These are phyloP conservation scores for Erythrobasidium hasegawianum DNA, from an alignment of 1,284 basidiomycete genomes.

Conservation along the genomic window DNA sequence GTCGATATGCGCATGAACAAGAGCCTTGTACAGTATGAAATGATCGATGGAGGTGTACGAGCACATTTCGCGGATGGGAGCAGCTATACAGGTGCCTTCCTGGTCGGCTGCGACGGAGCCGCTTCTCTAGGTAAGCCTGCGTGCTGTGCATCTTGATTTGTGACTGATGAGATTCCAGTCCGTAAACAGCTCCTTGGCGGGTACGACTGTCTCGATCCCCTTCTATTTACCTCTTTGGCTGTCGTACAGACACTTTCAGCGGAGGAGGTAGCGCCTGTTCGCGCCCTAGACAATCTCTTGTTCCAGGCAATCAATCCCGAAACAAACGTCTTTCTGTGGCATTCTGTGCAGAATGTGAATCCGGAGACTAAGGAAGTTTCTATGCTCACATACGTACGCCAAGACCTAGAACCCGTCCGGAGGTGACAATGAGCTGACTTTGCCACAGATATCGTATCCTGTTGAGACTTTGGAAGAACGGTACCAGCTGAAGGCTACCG, in stretches of 20 bases:
- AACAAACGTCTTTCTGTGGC: slow-evolving; percentile 23
- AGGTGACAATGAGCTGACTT: too few species aligned
- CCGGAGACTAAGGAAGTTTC: slow-evolving; percentile 17
- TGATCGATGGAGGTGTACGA: slow-evolving; percentile 16
- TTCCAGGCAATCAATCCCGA: slow-evolving; percentile 34
- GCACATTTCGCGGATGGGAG: slow-evolving; percentile 30
- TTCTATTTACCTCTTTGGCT: slow-evolving; percentile 8
- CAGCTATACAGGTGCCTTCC: slow-evolving; percentile 9
- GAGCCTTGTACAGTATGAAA: slow-evolving; percentile 23
- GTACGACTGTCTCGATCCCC: neutral
- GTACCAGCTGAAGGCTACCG: too few species aligned
- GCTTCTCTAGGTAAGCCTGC: slow-evolving; percentile 12
- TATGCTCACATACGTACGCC: slow-evolving; percentile 18
- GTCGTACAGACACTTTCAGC: slow-evolving; percentile 25
- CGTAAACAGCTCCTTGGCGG: slow-evolving; percentile 20
- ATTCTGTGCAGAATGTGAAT: slow-evolving; percentile 20
- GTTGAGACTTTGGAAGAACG: slow-evolving; percentile 15
- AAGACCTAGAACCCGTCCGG: too few species aligned
- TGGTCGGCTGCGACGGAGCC: slow-evolving; percentile 32
- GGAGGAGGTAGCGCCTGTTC: slow-evolving; percentile 26
- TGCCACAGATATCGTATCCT: slow-evolving; percentile 21
- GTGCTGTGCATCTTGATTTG: too few species aligned
- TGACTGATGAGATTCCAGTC: too few species aligned
- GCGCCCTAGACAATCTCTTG: slow-evolving; percentile 21
- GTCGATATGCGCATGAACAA: slow-evolving; percentile 29